Conservation (phyloP, 176 grass and related monocot species). For the Oryza meridionalis region DNA sequence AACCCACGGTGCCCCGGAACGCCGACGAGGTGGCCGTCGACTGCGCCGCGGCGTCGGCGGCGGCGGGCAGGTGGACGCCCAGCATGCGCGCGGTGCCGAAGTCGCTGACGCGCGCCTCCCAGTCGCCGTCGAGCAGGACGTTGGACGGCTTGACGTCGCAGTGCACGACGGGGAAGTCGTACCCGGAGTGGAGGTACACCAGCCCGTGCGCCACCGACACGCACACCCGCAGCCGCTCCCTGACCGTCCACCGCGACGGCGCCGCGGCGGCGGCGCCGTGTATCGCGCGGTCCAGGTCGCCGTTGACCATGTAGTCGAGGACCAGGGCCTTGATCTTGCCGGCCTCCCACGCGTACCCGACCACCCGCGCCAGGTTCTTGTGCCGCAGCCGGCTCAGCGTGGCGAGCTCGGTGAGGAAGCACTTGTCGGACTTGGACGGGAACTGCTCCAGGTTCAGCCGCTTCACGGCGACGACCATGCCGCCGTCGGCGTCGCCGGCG, state of each 20-base stretch:
- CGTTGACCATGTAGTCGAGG: slow-evolving; percentile 92
- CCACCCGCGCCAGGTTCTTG: slow-evolving; percentile 84
- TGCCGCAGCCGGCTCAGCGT: slow-evolving; percentile 68
- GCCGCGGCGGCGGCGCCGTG: slow-evolving; percentile 26
- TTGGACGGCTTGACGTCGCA: slow-evolving; percentile 96
- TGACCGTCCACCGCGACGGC: slow-evolving; percentile 46
- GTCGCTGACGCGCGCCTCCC: slow-evolving; percentile 75
- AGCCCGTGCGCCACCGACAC: slow-evolving; percentile 74
- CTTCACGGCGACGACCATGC: slow-evolving; percentile 64
- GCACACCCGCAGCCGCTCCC: slow-evolving; percentile 65
- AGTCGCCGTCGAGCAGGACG: slow-evolving; percentile 70
- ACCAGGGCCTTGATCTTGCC: slow-evolving; percentile 77
- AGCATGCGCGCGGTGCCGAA: slow-evolving; percentile 85
- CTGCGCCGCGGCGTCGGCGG: slow-evolving; percentile 38
- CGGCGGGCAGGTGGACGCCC: slow-evolving; percentile 57
- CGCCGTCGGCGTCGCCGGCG: slow-evolving; percentile 36
- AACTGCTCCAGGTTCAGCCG: slow-evolving; percentile 85
- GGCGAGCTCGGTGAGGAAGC: slow-evolving; percentile 67
- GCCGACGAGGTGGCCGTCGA: slow-evolving; percentile 67
- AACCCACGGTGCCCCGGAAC: slow-evolving; percentile 84
- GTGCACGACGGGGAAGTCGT: slow-evolving; percentile 81
- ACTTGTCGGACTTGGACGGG: slow-evolving; percentile 79
- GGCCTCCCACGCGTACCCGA: slow-evolving; percentile 80
- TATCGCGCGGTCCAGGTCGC: slow-evolving; percentile 68
- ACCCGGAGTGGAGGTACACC: slow-evolving; percentile 78